phyloP scores from a whole-genome alignment of 2,329 filamentous ascomycete genomes.

The Pezicula rhizophila region DNA sequence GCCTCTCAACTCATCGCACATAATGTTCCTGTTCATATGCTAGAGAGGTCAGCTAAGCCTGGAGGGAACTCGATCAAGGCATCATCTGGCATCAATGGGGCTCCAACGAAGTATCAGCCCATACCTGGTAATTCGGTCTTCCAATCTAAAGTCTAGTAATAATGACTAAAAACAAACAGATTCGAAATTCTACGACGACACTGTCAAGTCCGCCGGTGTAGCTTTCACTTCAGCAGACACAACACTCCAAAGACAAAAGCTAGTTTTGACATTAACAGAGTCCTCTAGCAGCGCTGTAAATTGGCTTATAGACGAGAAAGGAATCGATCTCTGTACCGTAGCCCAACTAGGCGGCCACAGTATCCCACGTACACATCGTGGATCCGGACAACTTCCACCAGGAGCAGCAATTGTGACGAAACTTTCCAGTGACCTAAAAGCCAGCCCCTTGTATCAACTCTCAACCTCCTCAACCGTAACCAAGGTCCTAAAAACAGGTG shows the following conservation, averaged over 20 bases:
- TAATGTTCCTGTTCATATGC: constrained; percentile 46
- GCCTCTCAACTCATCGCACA: constrained; percentile 48
- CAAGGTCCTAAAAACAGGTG: constrained; percentile 33
- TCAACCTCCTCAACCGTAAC: constrained; percentile 47
- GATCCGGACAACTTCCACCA: constrained; percentile 47
- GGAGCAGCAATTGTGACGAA: constrained; percentile 52
- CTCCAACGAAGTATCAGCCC: constrained; percentile 50
- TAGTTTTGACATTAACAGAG: constrained; percentile 43
- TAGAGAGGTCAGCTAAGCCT: constrained; percentile 54
- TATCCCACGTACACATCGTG: constrained; percentile 50
- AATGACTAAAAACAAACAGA: constrained; percentile 19
- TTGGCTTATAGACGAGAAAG: constrained; percentile 52
- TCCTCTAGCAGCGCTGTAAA: constrained; percentile 43
- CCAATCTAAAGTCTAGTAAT: no score
- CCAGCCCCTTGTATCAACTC: constrained; percentile 44
- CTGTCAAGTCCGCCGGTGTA: constrained; percentile 48
- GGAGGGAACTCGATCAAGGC: constrained; percentile 64
- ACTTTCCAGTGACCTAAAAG: constrained; percentile 45
- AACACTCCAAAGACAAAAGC: constrained; percentile 28
- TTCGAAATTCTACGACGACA: constrained; percentile 49
- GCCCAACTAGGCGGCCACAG: constrained; percentile 55
- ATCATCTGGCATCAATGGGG: constrained; percentile 60
- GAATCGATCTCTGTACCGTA: constrained; percentile 52
- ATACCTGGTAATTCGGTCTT: constrained; percentile 8
- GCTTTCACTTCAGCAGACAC: constrained; percentile 10